These are phyloP conservation scores for Daldinia sp. DNA, from an alignment of 2,329 filamentous ascomycete genomes.

Conservation along the genomic window DNA sequence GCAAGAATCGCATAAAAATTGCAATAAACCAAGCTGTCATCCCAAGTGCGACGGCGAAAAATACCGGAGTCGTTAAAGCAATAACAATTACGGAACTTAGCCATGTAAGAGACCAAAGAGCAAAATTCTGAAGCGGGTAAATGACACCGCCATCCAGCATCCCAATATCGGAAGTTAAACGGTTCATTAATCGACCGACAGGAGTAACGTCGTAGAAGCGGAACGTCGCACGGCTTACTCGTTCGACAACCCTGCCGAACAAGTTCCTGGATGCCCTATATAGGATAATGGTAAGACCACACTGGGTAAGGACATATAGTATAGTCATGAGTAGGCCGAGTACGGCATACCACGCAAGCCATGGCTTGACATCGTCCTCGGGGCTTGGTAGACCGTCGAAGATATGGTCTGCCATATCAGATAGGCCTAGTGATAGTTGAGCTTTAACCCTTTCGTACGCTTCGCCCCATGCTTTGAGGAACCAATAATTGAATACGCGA, in stretches of 20 bases:
- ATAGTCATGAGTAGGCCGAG: conserved; percentile 70
- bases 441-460: conserved; percentile 61
- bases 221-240: conserved; percentile 82
- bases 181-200: conserved; percentile 89
- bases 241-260: conserved; percentile 75
- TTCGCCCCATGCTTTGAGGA: conserved; percentile 88
- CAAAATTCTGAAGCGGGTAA: conserved; percentile 73
- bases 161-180: conserved; percentile 88
- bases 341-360: conserved; percentile 75
- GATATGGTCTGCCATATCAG: conserved; percentile 39
- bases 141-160: conserved; percentile 90
- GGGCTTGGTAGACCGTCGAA: conserved; percentile 71
- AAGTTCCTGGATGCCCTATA: conserved; percentile 80
- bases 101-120: conserved; percentile 76
- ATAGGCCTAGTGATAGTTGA: conserved; percentile 14
- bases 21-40: conserved; percentile 75
- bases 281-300: conserved; percentile 77
- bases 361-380: conserved; percentile 71
- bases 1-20: conserved; percentile 80
- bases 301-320: conserved; percentile 67
- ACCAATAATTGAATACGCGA: conserved; percentile 76
- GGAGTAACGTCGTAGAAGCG: conserved; percentile 92
- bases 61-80: conserved; percentile 77
- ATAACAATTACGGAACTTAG: conserved; percentile 78
- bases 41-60: conserved; percentile 74